A percentile compares a stretch with the other conserved stretches of the same genome.
These are phyloP conservation scores for Phascolomyces articulosus DNA, from an alignment of 371 early-diverging fungal species.

Conservation along the genomic window DNA sequence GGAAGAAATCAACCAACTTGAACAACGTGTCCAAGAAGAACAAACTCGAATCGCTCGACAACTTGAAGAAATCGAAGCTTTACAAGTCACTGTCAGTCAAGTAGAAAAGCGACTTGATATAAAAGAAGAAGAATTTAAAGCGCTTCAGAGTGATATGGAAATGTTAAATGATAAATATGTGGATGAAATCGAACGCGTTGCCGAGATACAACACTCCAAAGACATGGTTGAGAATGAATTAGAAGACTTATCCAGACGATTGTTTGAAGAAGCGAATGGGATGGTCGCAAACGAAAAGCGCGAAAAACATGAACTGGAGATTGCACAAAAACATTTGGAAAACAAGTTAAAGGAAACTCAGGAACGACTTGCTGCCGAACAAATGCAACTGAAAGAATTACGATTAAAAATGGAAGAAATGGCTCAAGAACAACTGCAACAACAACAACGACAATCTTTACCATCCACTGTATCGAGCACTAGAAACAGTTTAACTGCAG, in stretches of 20 bases:
- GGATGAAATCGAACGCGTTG: conserved; percentile 88
- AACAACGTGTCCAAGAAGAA: conserved; percentile 46
- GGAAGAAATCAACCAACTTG: conserved; percentile 47
- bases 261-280: conserved; percentile 94
- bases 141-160: conserved; percentile 60
- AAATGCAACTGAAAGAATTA: conserved; percentile 79
- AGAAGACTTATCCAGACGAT: conserved; percentile 83
- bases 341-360: conserved; percentile 70
- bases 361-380: conserved; percentile 71
- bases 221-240: conserved; percentile 90
- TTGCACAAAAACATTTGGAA: conserved; percentile 61
- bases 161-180: conserved; percentile 71
- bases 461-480: neutral
- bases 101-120: conserved; percentile 46
- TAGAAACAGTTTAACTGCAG: conserved; percentile 1
- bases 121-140: conserved; percentile 50
- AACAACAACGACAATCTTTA: neutral
- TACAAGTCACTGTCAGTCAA: conserved; percentile 46
- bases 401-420: conserved; percentile 72
- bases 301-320: conserved; percentile 61
- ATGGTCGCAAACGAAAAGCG: conserved; percentile 90
- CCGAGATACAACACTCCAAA: conserved; percentile 89
- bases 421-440: conserved; percentile 27
- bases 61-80: conserved; percentile 35
- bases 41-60: conserved; percentile 49